Evolutionary conservation across 1,284 basidiomycete genomes (phyloP), one percentile per base, ranked within the genome.

Genomic region (Cerioporus squamosus): DNA sequence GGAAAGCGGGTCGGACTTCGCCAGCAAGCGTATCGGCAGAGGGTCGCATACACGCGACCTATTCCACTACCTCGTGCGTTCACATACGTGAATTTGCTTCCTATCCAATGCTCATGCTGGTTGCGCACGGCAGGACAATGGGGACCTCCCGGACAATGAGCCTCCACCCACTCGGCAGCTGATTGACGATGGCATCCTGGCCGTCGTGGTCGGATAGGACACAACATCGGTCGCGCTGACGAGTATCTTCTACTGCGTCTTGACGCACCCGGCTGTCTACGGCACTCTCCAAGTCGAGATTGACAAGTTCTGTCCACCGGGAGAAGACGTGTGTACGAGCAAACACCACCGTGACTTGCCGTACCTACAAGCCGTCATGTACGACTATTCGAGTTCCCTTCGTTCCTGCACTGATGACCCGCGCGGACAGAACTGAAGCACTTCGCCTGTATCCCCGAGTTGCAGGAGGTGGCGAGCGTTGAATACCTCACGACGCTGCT

Each of bases 401-500:
- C 23, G 44, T 24, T 23, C 9, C 5, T 24, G 6, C 10, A 22
- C 44, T 44, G 12, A 44, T 3, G 9, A 17, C 14, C 10, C 18
- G 26, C 45, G 55, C 62, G 1, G 15, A 31, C 66, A 88, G 86
- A 57, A 84, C 86, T 39, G 86, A 88, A 68, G 69, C 78, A 0
- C 65, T 88, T 44, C 76, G 87, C 45, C 71, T 88, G 38, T 76
- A 77, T 39, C 83, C 86, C 14, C 76, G 84, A 12, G 73, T 86
- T 15, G 75, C 79, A 9, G 80, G 78, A 22, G 79, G 79, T 43
- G 76, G 81, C 23, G 80, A 83, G 53, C 79, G 86, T 42, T 72
- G 76, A 18, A 74, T 69, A 0, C 57, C 50, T 7, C 44, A 23
- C 22, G 24, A 44, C 44, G 10, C 22, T 6, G 12, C 33, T 36